Evolutionary conservation across 2,329 filamentous ascomycete species (phyloP).

Genomic region (Sporothrix inflata): DNA sequence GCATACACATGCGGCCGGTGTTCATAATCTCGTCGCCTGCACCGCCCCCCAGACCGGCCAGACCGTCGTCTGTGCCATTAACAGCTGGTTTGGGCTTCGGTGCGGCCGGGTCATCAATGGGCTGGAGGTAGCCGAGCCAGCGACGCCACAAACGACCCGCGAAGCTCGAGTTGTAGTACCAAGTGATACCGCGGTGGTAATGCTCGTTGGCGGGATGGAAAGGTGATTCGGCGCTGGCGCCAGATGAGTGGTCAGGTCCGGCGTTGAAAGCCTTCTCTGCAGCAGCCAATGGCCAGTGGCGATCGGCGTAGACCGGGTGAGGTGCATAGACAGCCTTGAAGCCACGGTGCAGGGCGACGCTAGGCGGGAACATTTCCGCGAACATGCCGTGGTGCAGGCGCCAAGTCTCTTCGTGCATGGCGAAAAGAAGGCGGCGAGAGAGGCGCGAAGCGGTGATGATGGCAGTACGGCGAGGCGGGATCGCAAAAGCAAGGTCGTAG

Average conservation of each 20-base stretch:
- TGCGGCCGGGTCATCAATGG: conserved; percentile 29
- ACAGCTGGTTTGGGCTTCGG: conserved; percentile 20
- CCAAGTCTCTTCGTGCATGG: conserved; percentile 76
- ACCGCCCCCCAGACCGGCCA: conserved; percentile 45
- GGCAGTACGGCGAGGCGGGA: conserved; percentile 68
- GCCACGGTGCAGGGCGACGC: conserved; percentile 72
- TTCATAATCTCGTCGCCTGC: conserved; percentile 52
- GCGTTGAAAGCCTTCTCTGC: conserved; percentile 80
- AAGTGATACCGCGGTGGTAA: conserved; percentile 79
- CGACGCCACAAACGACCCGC: conserved; percentile 76
- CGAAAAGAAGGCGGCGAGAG: conserved; percentile 65
- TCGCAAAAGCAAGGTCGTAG: conserved; percentile 57
- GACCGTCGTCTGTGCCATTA: conserved; percentile 50
- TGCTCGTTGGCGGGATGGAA: conserved; percentile 74
- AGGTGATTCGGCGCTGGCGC: conserved; percentile 59
- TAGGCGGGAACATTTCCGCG: conserved; percentile 77
- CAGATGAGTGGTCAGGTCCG: conserved; percentile 67
- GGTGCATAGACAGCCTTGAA: conserved; percentile 80
- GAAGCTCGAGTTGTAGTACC: conserved; percentile 84
- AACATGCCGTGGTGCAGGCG: conserved; percentile 72
- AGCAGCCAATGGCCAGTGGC: conserved; percentile 70
- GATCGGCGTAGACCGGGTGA: conserved; percentile 79
- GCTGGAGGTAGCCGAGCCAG: conserved; percentile 68
- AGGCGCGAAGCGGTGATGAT: conserved; percentile 74
- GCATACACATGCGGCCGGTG: conserved; percentile 74